phyloP scores from a whole-genome alignment of 768 basidiomycete genomes.

The Scleroderma bovista region DNA sequence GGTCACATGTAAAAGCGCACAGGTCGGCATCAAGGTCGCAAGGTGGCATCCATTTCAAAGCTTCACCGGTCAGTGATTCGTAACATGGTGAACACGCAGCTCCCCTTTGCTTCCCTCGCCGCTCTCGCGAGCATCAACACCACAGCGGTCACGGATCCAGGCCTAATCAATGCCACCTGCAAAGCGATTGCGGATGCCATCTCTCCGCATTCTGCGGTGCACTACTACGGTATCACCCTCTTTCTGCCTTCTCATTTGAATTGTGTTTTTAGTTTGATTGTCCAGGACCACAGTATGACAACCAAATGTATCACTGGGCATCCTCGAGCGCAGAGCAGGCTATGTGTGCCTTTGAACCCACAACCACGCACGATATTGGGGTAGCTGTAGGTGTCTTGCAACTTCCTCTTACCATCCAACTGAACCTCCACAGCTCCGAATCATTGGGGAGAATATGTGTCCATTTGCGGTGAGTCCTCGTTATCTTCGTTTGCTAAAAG shows the following conservation, averaged over 20 bases:
- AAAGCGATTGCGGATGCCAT: constrained; percentile 31
- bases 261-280: constrained; percentile 4
- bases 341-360: constrained; percentile 55
- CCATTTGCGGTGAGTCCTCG: constrained; percentile 17
- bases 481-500: constrained; percentile 24
- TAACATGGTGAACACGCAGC: neutral
- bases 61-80: neutral
- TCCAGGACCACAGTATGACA: constrained; percentile 24
- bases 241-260: neutral
- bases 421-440: constrained; percentile 4
- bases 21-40: too few relatives aligned
- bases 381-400: constrained; percentile 33
- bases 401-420: neutral
- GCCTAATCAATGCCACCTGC: constrained; percentile 19
- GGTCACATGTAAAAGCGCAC: too few relatives aligned
- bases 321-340: constrained; percentile 41
- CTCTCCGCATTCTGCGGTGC: constrained; percentile 42
- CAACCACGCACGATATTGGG: constrained; percentile 45
- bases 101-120: neutral
- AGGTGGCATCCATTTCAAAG: too few relatives aligned
- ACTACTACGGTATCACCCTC: constrained; percentile 31
- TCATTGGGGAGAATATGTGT: constrained; percentile 39
- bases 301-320: constrained; percentile 48
- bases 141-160: neutral
- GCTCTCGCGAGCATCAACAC: neutral